These are phyloP conservation scores for Hyphopichia buzzinii DNA, from an alignment of 1,139 yeast species.

Conservation along the genomic window DNA sequence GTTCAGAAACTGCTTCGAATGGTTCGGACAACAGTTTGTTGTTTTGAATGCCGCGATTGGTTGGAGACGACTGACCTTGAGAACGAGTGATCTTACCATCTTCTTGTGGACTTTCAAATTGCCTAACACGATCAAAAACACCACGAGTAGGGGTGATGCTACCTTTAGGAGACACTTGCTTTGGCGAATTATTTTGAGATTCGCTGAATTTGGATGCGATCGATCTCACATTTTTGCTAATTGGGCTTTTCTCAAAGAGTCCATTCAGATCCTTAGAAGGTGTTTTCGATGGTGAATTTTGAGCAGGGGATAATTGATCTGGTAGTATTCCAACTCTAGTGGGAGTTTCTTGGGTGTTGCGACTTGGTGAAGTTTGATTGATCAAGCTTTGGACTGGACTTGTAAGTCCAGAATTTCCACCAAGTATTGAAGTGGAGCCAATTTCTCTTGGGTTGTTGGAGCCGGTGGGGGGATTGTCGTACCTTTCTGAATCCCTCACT, in stretches of 20 bases:
- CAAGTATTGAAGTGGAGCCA: too few species aligned
- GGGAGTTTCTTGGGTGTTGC: slow-evolving; percentile 1
- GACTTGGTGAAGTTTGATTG: neutral
- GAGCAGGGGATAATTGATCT: neutral
- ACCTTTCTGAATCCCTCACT: slow-evolving; percentile 17
- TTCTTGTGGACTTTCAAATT: slow-evolving; percentile 32
- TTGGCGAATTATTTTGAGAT: slow-evolving; percentile 2
- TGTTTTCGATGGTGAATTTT: neutral
- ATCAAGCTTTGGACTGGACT: slow-evolving; percentile 1
- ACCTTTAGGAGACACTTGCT: slow-evolving; percentile 3
- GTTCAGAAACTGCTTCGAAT: slow-evolving; percentile 10
- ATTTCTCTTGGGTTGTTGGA: neutral
- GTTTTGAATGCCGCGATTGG: neutral
- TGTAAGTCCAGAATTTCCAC: neutral
- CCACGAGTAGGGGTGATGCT: slow-evolving; percentile 4
- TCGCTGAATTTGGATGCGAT: slow-evolving; percentile 5
- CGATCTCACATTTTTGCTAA: slow-evolving; percentile 5
- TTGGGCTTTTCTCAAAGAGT: slow-evolving; percentile 1
- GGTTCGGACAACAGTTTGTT: slow-evolving; percentile 15
- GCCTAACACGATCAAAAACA: slow-evolving; percentile 39
- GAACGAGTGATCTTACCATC: too few species aligned
- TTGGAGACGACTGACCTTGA: slow-evolving; percentile 1
- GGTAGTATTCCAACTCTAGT: slow-evolving; percentile 4
- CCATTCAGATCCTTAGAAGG: neutral
- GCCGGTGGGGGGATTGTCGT: slow-evolving; percentile 2